These are phyloP conservation scores for Triticum timopheevii DNA, from an alignment of 176 grass and related monocot genomes.

Conservation along the genomic window DNA sequence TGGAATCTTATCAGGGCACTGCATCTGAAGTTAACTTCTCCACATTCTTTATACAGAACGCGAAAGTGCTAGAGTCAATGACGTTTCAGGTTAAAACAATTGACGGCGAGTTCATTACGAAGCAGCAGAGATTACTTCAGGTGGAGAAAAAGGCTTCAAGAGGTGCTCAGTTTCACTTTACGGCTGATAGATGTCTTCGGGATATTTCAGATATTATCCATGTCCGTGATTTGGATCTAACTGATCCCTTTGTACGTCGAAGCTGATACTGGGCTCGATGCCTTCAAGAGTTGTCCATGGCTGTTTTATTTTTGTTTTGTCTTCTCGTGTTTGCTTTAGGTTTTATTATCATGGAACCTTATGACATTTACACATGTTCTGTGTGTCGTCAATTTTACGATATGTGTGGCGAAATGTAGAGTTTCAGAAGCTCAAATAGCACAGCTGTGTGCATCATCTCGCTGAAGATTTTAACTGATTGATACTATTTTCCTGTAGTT, in stretches of 20 bases:
- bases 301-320: no score
- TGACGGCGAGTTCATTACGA: neutral
- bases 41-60: neutral
- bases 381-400: neutral
- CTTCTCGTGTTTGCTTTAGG: no score
- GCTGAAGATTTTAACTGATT: neutral
- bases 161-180: no score
- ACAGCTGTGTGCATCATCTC: no score
- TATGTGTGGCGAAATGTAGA: neutral
- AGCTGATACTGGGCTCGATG: no score
- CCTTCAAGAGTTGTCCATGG: no score
- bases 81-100: neutral
- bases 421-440: neutral
- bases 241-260: no score
- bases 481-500: neutral
- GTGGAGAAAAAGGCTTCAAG: neutral
- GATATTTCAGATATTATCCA: no score
- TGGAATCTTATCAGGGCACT: neutral
- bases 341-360: neutral
- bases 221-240: no score
- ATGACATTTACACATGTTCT: neutral
- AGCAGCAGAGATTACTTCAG: neutral
- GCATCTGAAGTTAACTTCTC: neutral
- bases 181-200: no score
- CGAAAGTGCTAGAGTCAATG: neutral